These are phyloP conservation scores for Mycena vitilis DNA, from an alignment of 768 basidiomycete species.

Conservation along the genomic window DNA sequence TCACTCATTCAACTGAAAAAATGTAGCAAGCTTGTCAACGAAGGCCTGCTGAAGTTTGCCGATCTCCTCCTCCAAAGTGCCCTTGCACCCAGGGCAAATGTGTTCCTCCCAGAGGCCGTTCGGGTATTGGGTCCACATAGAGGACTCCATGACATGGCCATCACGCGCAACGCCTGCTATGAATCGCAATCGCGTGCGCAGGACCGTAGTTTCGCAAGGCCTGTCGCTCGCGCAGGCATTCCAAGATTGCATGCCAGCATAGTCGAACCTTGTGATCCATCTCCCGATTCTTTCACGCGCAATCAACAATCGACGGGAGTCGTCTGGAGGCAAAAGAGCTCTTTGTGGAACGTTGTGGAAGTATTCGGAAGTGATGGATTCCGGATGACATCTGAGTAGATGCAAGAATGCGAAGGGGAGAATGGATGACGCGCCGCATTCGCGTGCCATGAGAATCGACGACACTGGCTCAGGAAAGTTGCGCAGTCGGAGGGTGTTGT, in stretches of 20 bases:
- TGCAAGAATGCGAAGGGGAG: constrained; percentile 23
- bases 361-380: neutral
- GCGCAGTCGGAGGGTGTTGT: neutral
- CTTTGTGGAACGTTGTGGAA: neutral
- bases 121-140: no score
- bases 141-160: constrained; percentile 7
- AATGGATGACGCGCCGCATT: constrained; percentile 6
- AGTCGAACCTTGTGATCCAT: neutral
- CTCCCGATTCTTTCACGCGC: constrained; percentile 21
- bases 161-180: neutral
- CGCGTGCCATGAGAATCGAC: constrained; percentile 17
- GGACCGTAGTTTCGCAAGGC: neutral
- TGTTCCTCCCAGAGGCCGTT: no score
- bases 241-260: neutral
- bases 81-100: neutral
- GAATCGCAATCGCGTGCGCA: neutral
- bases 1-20: neutral
- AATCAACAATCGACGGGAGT: neutral
- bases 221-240: no score
- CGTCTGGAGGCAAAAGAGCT: neutral
- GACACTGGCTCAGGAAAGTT: constrained; percentile 11
- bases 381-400: neutral
- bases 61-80: neutral
- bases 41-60: neutral
- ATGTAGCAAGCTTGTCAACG: neutral